Percentiles rank a stretch among this genome's conserved stretches.
Evolutionary conservation across 2,329 filamentous ascomycete genomes (phyloP).

Genomic region (Corinectria fuckeliana): DNA sequence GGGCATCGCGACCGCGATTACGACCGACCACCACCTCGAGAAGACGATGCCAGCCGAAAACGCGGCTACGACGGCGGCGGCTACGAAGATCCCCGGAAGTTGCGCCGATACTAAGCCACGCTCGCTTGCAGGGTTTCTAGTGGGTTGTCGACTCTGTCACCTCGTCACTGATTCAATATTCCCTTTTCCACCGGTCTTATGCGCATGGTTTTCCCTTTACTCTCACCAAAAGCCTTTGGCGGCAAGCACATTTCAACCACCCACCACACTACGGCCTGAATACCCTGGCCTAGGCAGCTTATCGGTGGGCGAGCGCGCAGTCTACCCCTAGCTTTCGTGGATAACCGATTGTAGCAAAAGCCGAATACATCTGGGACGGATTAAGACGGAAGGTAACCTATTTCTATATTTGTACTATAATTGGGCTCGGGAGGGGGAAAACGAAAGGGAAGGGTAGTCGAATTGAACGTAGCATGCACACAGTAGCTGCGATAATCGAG

Average conservation of each 20-base stretch:
- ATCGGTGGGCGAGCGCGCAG: constrained; percentile 8
- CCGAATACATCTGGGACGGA: constrained; percentile 12
- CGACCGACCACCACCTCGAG: constrained; percentile 56
- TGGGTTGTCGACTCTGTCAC: constrained; percentile 34
- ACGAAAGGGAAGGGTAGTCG: constrained; percentile 14
- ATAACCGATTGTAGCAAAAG: constrained; percentile 8
- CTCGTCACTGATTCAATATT: constrained; percentile 29
- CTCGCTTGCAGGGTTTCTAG: constrained; percentile 27
- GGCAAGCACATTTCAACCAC: background rate
- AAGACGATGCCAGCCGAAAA: constrained; percentile 65
- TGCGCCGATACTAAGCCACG: constrained; percentile 63
- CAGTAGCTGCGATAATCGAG: constrained; percentile 38
- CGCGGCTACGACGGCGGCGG: constrained; percentile 78
- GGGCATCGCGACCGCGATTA: constrained; percentile 60
- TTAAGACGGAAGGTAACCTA: constrained; percentile 33
- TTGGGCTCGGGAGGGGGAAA: constrained; percentile 32
- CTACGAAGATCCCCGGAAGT: constrained; percentile 78
- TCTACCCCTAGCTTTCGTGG: constrained; percentile 4
- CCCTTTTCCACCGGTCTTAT: constrained; percentile 33
- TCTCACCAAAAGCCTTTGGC: constrained; percentile 3
- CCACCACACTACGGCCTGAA: background rate
- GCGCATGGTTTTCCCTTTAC: constrained; percentile 18
- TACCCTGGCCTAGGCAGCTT: background rate
- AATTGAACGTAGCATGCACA: constrained; percentile 28
- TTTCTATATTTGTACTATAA: constrained; percentile 39